Evolutionary conservation across 192 early-diverging fungal species (phyloP).

Genomic region (Coemansia sp.): DNA sequence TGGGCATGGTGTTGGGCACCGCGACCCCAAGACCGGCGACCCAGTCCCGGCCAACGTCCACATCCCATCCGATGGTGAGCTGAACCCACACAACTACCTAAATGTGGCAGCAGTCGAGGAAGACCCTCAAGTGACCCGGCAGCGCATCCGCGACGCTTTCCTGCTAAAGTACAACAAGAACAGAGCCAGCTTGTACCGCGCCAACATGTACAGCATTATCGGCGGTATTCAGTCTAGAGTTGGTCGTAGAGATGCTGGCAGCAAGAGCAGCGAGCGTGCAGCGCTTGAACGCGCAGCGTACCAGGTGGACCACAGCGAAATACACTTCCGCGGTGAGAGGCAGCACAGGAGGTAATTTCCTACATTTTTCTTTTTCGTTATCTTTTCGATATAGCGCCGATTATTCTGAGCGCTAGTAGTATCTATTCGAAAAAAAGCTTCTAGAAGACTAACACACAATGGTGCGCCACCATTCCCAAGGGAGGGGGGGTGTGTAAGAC

Average conservation of each 20-base stretch:
- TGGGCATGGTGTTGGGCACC: constrained; percentile 50
- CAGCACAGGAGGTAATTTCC: constrained; percentile 6
- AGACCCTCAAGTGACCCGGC: constrained; percentile 34
- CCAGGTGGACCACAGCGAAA: constrained; percentile 47
- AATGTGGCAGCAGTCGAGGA: constrained; percentile 23
- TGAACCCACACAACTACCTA: constrained; percentile 54
- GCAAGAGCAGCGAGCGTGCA: constrained; percentile 37
- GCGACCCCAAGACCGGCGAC: constrained; percentile 52
- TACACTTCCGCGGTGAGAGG: constrained; percentile 42
- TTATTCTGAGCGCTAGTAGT: not conserved
- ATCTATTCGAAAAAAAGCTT: not conserved
- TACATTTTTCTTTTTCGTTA: not conserved
- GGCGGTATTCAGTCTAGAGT: constrained; percentile 35
- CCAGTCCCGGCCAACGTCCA: constrained; percentile 42
- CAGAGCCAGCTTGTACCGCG: constrained; percentile 45
- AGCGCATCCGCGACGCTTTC: constrained; percentile 39
- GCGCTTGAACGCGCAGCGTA: constrained; percentile 46
- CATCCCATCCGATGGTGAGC: constrained; percentile 44
- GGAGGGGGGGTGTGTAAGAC: not conserved
- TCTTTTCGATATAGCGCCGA: not conserved
- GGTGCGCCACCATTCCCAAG: not conserved
- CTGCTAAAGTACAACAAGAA: constrained; percentile 33
- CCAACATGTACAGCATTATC: constrained; percentile 30
- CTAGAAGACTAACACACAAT: not conserved
- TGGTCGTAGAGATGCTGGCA: constrained; percentile 24